phyloP scores from a whole-genome alignment of 345 rosid species.

The Trapa bicornis region DNA sequence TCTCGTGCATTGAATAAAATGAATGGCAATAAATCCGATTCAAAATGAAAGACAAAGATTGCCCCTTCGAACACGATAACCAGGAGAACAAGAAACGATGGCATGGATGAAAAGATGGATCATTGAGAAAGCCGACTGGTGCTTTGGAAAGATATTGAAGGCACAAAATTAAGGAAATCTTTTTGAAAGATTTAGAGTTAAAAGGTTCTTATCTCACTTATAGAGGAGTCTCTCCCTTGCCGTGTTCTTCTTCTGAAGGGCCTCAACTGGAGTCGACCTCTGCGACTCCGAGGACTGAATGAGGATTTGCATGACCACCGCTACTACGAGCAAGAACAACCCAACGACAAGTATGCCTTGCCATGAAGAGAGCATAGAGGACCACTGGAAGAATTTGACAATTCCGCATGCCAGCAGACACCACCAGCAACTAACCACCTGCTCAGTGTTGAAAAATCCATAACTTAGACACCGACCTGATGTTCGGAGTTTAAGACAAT shows the following conservation, averaged over 20 bases:
- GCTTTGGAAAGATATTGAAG: not conserved
- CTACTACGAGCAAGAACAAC: slow-evolving; percentile 28
- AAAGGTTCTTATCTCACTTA: not conserved
- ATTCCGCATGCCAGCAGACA: slow-evolving; percentile 20
- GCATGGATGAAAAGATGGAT: too few relatives aligned
- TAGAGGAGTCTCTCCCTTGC: slow-evolving; percentile 10
- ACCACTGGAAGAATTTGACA: not conserved
- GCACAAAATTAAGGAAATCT: not conserved
- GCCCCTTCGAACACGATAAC: too few relatives aligned
- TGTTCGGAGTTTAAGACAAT: too few relatives aligned
- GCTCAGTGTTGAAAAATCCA: slow-evolving; percentile 4
- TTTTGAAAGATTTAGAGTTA: not conserved
- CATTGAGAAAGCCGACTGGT: not conserved
- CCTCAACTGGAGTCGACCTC: slow-evolving; percentile 34
- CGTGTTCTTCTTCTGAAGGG: slow-evolving; percentile 5
- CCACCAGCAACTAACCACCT: slow-evolving; percentile 48
- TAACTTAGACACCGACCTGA: not conserved
- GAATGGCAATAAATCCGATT: too few relatives aligned
- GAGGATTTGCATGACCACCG: slow-evolving; percentile 43
- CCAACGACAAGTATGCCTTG: slow-evolving; percentile 22
- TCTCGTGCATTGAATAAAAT: too few relatives aligned
- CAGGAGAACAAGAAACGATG: too few relatives aligned
- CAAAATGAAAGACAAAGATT: too few relatives aligned
- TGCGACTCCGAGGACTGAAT: slow-evolving; percentile 55
- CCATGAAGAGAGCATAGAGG: slow-evolving; percentile 39